phyloP scores from a whole-genome alignment of 768 basidiomycete species.

The Gymnopilus dilepis region DNA sequence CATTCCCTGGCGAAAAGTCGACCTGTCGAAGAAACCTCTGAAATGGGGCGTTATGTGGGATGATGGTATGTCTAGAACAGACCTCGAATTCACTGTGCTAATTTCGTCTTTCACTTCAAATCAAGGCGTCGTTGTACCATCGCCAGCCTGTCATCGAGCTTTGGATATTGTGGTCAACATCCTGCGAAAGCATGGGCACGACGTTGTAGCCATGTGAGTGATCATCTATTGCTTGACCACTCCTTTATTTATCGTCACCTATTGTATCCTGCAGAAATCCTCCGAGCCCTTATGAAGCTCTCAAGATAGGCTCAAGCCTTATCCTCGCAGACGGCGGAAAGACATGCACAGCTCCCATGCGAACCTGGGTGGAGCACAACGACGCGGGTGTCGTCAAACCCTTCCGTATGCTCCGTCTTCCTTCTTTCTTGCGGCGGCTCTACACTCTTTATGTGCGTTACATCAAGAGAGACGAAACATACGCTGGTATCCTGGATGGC shows the following conservation, averaged over 20 bases:
- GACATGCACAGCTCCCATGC: slow-evolving; percentile 39
- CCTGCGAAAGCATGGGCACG: slow-evolving; percentile 52
- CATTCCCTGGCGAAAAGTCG: slow-evolving; percentile 44
- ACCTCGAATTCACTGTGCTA: not conserved
- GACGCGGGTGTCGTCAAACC: slow-evolving; percentile 51
- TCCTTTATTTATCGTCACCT: not conserved
- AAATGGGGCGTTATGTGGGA: slow-evolving; percentile 69
- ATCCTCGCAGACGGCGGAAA: slow-evolving; percentile 56
- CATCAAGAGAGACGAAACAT: slow-evolving; percentile 54
- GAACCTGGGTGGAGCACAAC: slow-evolving; percentile 45
- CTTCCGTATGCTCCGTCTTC: slow-evolving; percentile 47
- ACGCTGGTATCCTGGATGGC: slow-evolving; percentile 56
- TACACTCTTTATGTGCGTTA: slow-evolving; percentile 59
- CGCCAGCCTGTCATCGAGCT: slow-evolving; percentile 65
- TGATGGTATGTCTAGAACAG: slow-evolving; percentile 49
- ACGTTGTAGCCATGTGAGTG: slow-evolving; percentile 53
- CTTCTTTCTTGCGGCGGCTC: slow-evolving; percentile 48
- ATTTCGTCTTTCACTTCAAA: no score
- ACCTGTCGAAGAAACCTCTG: slow-evolving; percentile 37
- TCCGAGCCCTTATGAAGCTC: slow-evolving; percentile 55
- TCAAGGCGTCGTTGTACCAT: slow-evolving; percentile 58
- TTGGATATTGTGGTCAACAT: slow-evolving; percentile 50
- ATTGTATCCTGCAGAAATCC: slow-evolving; percentile 39
- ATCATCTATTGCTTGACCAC: not conserved
- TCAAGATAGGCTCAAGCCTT: slow-evolving; percentile 57